Percentiles rank a stretch among this genome's conserved stretches.
phyloP scores from a whole-genome alignment of 2,329 filamentous ascomycete genomes.

The Myriosclerotinia scirpicola region DNA sequence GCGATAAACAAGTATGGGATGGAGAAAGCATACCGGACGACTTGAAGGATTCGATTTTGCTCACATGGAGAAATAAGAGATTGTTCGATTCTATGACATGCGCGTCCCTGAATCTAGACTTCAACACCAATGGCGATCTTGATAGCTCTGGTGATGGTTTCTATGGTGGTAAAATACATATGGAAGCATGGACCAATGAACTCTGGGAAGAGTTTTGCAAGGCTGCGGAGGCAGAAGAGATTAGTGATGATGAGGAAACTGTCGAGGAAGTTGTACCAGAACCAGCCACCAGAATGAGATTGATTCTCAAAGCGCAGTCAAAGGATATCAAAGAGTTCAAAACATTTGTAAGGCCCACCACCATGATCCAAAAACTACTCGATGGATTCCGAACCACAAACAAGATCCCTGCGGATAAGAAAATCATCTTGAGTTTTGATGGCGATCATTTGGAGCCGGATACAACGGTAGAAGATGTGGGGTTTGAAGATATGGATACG shows the following conservation, averaged over 20 bases:
- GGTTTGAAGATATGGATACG: slow-evolving; percentile 72
- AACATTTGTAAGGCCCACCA: slow-evolving; percentile 54
- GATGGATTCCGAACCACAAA: slow-evolving; percentile 59
- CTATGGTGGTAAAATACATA: slow-evolving; percentile 58
- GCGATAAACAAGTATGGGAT: slow-evolving; percentile 57
- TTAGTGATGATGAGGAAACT: slow-evolving; percentile 30
- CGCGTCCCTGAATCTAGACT: slow-evolving; percentile 61
- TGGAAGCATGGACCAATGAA: slow-evolving; percentile 75
- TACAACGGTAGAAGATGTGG: slow-evolving; percentile 61
- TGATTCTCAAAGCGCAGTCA: slow-evolving; percentile 52
- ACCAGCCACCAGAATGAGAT: slow-evolving; percentile 44
- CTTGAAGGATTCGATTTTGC: slow-evolving; percentile 58
- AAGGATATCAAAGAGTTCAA: slow-evolving; percentile 52
- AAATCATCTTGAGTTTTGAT: slow-evolving; percentile 69
- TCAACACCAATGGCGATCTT: slow-evolving; percentile 42
- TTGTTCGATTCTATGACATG: slow-evolving; percentile 78
- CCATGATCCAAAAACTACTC: slow-evolving; percentile 61
- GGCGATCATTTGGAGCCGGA: slow-evolving; percentile 67
- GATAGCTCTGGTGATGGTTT: slow-evolving; percentile 45
- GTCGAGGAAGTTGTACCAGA: slow-evolving; percentile 29
- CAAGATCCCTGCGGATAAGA: slow-evolving; percentile 50
- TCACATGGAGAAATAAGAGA: slow-evolving; percentile 75
- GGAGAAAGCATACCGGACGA: slow-evolving; percentile 42
- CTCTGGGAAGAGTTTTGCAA: slow-evolving; percentile 48
- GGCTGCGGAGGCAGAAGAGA: slow-evolving; percentile 21